Base-by-base conservation (phyloP, 176 grass and related monocot species). In the Zizania latifolia region DNA sequence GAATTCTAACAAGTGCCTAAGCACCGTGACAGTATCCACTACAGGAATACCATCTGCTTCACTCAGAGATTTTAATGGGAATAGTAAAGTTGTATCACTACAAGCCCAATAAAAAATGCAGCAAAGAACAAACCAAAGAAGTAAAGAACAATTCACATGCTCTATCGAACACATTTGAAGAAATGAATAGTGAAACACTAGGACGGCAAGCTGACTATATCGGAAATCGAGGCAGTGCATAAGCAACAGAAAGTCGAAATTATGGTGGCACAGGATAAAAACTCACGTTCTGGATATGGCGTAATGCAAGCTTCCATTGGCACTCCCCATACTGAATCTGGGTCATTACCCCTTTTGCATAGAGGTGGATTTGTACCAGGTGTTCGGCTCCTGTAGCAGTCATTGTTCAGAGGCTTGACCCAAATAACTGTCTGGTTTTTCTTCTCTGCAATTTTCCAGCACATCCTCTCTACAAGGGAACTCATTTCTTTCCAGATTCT, bases 401-500 rank as follows among this genome's bases (percentile, higher is more conserved):
- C 91, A 80, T 97, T 97, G 55, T 83, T 97, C 70, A 97, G 70
- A 77, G 94, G 94, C 56, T 97, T 97, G 65, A 97, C 94, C 94
- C 94, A 97, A 79, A 97, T 97, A 82, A 97, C 94, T 77, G 94
- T 97, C 76, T 97, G 94, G 48, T 97, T 97, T 79, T 53, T 91
- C 85, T 97, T 97, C 45, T 87, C 77, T 50, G 94, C 94, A 78
- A 97, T 89, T 82, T 80, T 85, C 94, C 94, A 97, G 78, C 94
- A 97, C 94, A 97, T 97, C 82, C 94, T 88, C 72, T 97, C 90
- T 41, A 93, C 91, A 82, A 97, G 84, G 14, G 88, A 79, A 72
- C 91, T 97, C 94, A 97, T 97, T 82, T 97, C 48, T 83, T 89
- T 93, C 94, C 94, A 97, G 65, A 97, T 97, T 82, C 75, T 87